These are phyloP conservation scores for Amanita brunnescens DNA, from an alignment of 768 basidiomycete species.

Conservation along the genomic window DNA sequence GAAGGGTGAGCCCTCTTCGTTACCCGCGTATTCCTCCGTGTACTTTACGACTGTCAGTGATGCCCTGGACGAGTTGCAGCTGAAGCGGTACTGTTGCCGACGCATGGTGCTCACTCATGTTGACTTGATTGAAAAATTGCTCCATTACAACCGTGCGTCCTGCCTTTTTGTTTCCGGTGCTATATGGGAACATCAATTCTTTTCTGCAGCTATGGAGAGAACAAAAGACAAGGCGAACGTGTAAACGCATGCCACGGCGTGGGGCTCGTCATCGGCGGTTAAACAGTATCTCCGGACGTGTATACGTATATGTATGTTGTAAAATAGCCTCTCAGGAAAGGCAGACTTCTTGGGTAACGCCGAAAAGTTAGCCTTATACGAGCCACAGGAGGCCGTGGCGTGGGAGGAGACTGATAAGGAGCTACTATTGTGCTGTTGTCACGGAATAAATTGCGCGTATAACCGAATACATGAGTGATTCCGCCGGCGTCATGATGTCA, in stretches of 20 bases:
- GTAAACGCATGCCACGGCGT: conserved; percentile 5
- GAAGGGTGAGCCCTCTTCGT: neutral
- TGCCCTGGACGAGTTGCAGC: conserved; percentile 52
- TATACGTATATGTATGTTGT: too few relatives aligned
- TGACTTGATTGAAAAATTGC: conserved; percentile 92
- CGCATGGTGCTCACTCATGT: conserved; percentile 98
- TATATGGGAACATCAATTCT: neutral
- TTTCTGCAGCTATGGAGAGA: conserved; percentile 36
- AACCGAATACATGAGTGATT: neutral
- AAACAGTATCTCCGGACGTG: too few relatives aligned
- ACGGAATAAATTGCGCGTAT: neutral
- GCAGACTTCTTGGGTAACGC: too few relatives aligned
- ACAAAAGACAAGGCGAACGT: conserved; percentile 32
- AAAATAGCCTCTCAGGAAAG: too few relatives aligned
- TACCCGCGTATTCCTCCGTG: neutral
- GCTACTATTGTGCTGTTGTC: too few relatives aligned
- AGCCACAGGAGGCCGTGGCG: too few relatives aligned
- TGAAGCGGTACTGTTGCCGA: conserved; percentile 93
- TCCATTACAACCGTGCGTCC: conserved; percentile 88
- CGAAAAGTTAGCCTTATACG: neutral
- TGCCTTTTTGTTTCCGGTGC: neutral
- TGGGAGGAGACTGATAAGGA: neutral
- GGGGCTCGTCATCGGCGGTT: too few relatives aligned
- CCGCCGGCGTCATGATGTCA: conserved; percentile 2
- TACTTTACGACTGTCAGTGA: neutral